These are phyloP conservation scores for Leishmania tropica DNA, from an alignment of 208 protist species.

Conservation along the genomic window DNA sequence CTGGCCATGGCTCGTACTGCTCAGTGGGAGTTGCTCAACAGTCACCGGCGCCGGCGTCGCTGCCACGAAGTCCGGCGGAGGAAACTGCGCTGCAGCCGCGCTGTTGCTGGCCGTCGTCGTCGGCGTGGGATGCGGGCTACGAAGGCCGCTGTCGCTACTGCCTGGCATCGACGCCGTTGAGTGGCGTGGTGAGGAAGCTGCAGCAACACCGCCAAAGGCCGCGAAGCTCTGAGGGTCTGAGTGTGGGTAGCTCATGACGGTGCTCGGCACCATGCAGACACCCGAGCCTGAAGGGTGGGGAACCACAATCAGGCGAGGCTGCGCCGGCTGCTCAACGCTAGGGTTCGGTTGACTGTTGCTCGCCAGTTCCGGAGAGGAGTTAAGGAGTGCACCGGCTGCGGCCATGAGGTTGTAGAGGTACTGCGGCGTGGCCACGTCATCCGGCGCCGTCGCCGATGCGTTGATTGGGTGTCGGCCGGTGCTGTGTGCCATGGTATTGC, in stretches of 20 bases:
- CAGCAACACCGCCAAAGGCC: not conserved
- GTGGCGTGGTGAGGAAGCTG: not conserved
- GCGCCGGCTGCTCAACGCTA: not conserved
- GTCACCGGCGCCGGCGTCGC: conserved; percentile 25
- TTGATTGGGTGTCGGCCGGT: conserved; percentile 11
- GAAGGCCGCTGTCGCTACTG: conserved; percentile 6
- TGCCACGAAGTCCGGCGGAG: not conserved
- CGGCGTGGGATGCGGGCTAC: not conserved
- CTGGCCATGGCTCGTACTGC: conserved; percentile 7
- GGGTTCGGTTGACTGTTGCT: not conserved
- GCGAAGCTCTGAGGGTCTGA: not conserved
- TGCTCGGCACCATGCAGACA: conserved; percentile 21
- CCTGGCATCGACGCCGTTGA: not conserved
- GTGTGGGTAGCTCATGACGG: conserved; percentile 18
- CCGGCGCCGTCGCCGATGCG: not conserved
- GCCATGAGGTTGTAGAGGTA: conserved; percentile 36
- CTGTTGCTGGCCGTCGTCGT: not conserved
- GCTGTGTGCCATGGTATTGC: conserved; percentile 31
- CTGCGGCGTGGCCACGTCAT: conserved; percentile 24
- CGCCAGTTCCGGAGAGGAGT: not conserved
- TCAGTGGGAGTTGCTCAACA: conserved; percentile 23
- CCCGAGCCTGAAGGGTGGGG: conserved; percentile 20
- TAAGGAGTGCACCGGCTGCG: conserved; percentile 14
- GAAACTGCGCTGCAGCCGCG: not conserved
- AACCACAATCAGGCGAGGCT: conserved; percentile 28